These are phyloP conservation scores for Juncus effusus DNA, from an alignment of 176 grass and related monocot species.

Conservation along the genomic window DNA sequence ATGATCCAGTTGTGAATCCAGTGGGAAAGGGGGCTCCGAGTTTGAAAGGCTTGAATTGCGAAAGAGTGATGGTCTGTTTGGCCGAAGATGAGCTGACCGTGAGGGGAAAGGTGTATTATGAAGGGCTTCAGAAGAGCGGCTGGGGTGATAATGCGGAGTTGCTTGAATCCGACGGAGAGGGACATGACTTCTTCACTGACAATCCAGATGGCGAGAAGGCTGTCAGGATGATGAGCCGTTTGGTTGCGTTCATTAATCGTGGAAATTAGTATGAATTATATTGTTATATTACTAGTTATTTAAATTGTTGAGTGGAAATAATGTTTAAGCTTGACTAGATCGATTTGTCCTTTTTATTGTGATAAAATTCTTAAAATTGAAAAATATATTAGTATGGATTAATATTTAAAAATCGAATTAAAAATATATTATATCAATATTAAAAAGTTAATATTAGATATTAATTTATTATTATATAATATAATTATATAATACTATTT, in stretches of 20 bases:
- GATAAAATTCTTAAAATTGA: too few relatives aligned
- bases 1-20: constrained; percentile 63
- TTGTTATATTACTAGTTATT: too few relatives aligned
- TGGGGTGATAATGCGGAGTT: constrained; percentile 20
- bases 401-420: too few relatives aligned
- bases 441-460: too few relatives aligned
- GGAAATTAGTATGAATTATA: neutral
- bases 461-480: too few relatives aligned
- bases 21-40: constrained; percentile 27
- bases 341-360: too few relatives aligned
- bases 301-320: too few relatives aligned
- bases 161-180: constrained; percentile 16
- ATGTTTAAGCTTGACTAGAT: too few relatives aligned
- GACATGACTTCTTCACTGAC: constrained; percentile 18
- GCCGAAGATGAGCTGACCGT: constrained; percentile 15
- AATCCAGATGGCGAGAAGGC: constrained; percentile 18
- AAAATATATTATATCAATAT: too few relatives aligned
- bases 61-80: constrained; percentile 29
- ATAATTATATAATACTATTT: too few relatives aligned
- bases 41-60: constrained; percentile 32
- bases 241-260: constrained; percentile 16
- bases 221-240: constrained; percentile 18
- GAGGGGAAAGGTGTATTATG: constrained; percentile 18
- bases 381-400: too few relatives aligned
- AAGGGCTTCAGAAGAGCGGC: constrained; percentile 6